A percentile compares a stretch with the other conserved stretches of the same genome.
Evolutionary conservation across 2,329 filamentous ascomycete species (phyloP).

Genomic region (Fonsecaea monophora): DNA sequence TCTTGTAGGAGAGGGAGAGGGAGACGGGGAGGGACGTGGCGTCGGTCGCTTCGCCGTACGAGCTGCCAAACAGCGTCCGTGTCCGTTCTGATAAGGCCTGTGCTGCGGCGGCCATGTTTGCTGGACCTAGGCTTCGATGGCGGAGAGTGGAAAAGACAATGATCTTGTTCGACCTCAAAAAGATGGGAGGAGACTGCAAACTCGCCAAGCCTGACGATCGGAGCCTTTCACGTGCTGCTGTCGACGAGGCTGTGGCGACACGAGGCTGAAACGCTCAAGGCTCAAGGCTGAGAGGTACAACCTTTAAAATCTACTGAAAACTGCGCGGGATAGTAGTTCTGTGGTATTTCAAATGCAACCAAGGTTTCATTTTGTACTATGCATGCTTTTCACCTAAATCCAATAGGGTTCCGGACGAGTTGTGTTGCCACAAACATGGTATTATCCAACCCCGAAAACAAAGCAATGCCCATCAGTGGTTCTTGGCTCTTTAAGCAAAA

Average conservation of each 20-base stretch:
- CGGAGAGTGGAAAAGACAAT: neutral
- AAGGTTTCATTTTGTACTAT: neutral
- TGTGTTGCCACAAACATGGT: too few relatives aligned
- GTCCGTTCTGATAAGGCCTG: slow-evolving; percentile 53
- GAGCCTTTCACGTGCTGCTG: slow-evolving; percentile 4
- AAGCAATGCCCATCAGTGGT: neutral
- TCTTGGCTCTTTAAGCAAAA: neutral
- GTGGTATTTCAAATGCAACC: neutral
- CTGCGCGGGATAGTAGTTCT: too few relatives aligned
- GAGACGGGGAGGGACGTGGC: slow-evolving; percentile 47
- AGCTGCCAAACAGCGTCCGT: slow-evolving; percentile 55
- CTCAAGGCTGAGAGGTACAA: neutral
- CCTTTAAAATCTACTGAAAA: too few relatives aligned
- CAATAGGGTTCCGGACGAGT: neutral
- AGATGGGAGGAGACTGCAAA: neutral
- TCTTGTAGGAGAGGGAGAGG: slow-evolving; percentile 51
- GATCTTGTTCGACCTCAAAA: neutral
- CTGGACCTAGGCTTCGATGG: neutral
- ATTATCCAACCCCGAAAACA: neutral
- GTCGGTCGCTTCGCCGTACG: slow-evolving; percentile 54
- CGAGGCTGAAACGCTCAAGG: slow-evolving; percentile 3
- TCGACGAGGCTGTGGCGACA: neutral
- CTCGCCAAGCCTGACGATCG: neutral
- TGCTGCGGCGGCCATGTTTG: slow-evolving; percentile 40
- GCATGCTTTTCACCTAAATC: neutral